Evolutionary conservation across 345 rosid species (phyloP).

Genomic region (Ceriops decandra): DNA sequence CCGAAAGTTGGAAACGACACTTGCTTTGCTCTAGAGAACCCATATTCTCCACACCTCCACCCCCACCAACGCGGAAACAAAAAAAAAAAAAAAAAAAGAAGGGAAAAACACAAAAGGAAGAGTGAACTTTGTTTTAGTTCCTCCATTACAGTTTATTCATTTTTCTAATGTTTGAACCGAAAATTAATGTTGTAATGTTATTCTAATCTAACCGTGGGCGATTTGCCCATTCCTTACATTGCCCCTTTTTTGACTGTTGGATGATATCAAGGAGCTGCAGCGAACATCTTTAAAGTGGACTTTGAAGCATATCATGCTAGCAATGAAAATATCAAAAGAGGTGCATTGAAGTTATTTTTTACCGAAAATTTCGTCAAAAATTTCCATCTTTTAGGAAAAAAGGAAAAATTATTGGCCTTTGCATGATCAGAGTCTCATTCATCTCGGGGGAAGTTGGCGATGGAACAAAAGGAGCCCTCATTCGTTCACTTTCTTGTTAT

Average conservation of each 20-base stretch:
- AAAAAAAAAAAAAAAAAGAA: not conserved
- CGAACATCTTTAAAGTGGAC: constrained; percentile 9
- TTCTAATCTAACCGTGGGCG: constrained; percentile 31
- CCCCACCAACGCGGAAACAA: not conserved
- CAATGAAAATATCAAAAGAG: too few species aligned
- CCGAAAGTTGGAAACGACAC: not conserved
- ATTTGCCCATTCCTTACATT: constrained; percentile 11
- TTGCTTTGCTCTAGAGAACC: not conserved
- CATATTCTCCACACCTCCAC: not conserved
- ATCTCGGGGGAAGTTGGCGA: too few species aligned
- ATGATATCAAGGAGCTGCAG: not conserved
- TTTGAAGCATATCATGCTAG: constrained; percentile 4
- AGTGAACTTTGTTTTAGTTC: constrained; percentile 3
- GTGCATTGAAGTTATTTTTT: too few species aligned
- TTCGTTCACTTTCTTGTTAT: too few species aligned
- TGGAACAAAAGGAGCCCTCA: too few species aligned
- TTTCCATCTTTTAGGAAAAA: too few species aligned
- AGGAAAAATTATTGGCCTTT: too few species aligned
- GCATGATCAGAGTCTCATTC: too few species aligned
- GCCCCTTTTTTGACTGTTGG: constrained; percentile 3
- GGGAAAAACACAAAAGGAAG: not conserved
- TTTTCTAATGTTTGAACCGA: constrained; percentile 12
- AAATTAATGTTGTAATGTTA: constrained; percentile 19
- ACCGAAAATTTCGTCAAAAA: too few species aligned
- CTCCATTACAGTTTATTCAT: constrained; percentile 14